Evolutionary conservation across 164 flowering plant genomes (phyloP), one percentile per base, ranked within the genome.

Genomic region (Kalanchoe fedtschenkoi): DNA sequence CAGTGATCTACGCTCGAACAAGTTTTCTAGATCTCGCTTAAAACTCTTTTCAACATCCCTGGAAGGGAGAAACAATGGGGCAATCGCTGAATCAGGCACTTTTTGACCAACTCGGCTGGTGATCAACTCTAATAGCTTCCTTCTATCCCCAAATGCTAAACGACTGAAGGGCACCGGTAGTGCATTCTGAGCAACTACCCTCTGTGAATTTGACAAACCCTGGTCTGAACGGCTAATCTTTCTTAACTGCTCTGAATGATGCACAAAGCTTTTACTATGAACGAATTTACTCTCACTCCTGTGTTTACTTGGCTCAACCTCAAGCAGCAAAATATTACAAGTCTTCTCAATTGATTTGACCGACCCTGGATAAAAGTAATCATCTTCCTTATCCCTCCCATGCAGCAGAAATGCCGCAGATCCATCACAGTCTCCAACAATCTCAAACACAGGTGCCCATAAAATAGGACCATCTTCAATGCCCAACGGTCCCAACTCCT

Each of bases 401-500:
- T 88, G 96, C 10, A 91, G 75, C 63, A 81, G 70, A 70, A 91
- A 89, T 5, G 54, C 56, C 0, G 81, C 29, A 8, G 83, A 76
- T 6, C 98, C 96, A 74, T 89, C 86, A 60, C 47, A 46, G 65
- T 79, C 79, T 38, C 88, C 75, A 11, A 87, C 32, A 59, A 91
- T 76, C 75, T 91, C 98, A 66, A 89, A 91, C 41, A 91, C 98
- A 0, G 98, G 92, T 0, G 98, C 80, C 96, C 96, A 91, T 7
- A 89, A 62, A 51, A 89, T 71, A 14, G 91, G 89, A 15, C 87
- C 84, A 47, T 79, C 82, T 28, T 88, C 80, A 66, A 91, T 72
- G 7, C 96, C 98, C 19, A 79, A 69, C 1, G 92, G 87, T 6
- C 92, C 87, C 21, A 91, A 82, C 68, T 87, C 95, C 72, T 91